Percentiles rank a stretch among this genome's conserved stretches.
These are phyloP conservation scores for Toxoplasma gondii DNA, from an alignment of 169 alveolate genomes.

Conservation along the genomic window DNA sequence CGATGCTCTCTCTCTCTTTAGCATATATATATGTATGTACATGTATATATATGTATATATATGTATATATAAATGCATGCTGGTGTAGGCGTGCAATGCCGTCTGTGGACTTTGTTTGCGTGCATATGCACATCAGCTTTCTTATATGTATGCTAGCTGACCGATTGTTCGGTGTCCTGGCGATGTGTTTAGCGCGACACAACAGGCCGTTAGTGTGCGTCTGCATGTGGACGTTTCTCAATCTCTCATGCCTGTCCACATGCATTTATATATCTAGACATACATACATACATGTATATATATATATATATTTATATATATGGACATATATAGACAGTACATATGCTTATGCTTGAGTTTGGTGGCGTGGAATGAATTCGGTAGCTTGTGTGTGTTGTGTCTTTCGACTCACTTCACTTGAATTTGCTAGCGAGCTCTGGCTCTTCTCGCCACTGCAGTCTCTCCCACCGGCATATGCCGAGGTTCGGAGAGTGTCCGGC, in stretches of 20 bases:
- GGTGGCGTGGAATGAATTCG: not conserved
- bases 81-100: not conserved
- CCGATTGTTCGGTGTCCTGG: not conserved
- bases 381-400: too few species aligned
- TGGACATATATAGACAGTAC: not conserved
- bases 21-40: not conserved
- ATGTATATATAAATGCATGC: not conserved
- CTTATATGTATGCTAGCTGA: not conserved
- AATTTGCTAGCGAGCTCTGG: too few species aligned
- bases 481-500: too few species aligned
- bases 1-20: too few species aligned
- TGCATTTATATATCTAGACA: too few species aligned
- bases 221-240: not conserved
- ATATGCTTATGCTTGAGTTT: not conserved
- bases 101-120: too few species aligned
- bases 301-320: not conserved
- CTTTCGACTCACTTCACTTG: too few species aligned
- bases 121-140: too few species aligned
- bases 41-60: not conserved
- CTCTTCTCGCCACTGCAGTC: not conserved
- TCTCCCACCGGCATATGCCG: too few species aligned
- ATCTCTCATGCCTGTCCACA: not conserved
- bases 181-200: too few species aligned
- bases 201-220: not conserved
- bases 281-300: not conserved